phyloP scores from a whole-genome alignment of 148 eudicot genomes.

The Chenopodium quinoa region DNA sequence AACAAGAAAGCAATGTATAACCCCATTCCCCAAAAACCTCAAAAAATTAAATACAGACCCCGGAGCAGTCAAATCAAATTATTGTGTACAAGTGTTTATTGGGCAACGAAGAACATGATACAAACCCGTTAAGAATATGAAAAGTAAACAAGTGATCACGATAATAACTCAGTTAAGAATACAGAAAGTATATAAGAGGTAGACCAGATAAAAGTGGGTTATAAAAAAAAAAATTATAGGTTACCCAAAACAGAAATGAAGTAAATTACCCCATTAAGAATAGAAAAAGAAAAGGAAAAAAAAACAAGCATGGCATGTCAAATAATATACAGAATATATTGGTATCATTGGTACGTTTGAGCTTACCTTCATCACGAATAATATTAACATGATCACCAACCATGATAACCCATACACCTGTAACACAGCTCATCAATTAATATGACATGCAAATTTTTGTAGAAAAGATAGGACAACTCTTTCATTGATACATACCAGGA shows the following conservation, averaged over 20 bases:
- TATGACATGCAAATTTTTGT: neutral
- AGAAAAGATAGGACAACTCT: neutral
- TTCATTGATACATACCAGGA: conserved; percentile 57
- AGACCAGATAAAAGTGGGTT: neutral
- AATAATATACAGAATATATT: neutral
- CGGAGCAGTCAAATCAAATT: neutral
- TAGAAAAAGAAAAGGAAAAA: neutral
- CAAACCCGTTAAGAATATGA: too few species aligned
- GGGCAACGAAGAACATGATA: too few species aligned
- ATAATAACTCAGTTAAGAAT: too few species aligned
- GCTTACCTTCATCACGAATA: conserved; percentile 92
- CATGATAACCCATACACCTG: conserved; percentile 98
- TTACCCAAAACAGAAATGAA: neutral
- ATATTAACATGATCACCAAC: conserved; percentile 72
- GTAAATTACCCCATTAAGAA: neutral
- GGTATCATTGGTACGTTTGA: neutral
- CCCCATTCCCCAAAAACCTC: neutral
- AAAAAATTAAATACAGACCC: neutral
- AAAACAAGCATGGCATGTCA: neutral
- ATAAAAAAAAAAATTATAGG: neutral
- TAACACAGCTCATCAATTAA: conserved; percentile 14
- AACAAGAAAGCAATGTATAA: neutral
- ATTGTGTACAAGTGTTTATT: neutral
- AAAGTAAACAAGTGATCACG: too few species aligned
- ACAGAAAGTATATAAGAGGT: too few species aligned